These are phyloP conservation scores for Manihot esculenta DNA, from an alignment of 441 rosid species.

Conservation along the genomic window DNA sequence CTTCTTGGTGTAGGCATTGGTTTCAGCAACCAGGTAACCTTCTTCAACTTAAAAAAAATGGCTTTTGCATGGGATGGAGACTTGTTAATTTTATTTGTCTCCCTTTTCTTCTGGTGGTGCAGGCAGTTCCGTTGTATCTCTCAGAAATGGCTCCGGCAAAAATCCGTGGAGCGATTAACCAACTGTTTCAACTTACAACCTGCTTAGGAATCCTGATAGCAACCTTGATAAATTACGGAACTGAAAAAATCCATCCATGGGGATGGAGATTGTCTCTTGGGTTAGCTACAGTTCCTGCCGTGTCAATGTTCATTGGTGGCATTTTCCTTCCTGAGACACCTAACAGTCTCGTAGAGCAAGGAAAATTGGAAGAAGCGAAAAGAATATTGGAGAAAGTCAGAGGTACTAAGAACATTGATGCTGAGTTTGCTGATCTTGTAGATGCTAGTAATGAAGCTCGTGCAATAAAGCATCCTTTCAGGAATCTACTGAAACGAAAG, in stretches of 20 bases:
- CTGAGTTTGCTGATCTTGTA: no score
- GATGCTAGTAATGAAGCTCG: no score
- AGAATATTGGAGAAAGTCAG: constrained; percentile 52
- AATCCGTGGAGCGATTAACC: constrained; percentile 65
- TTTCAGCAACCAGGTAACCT: constrained; percentile 61
- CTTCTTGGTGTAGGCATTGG: constrained; percentile 35
- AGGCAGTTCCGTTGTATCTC: constrained; percentile 72
- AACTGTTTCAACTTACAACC: constrained; percentile 69
- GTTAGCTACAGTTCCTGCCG: constrained; percentile 47
- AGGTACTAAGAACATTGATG: constrained; percentile 41
- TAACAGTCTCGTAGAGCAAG: no score
- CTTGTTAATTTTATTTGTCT: no score
- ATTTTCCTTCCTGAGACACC: no score
- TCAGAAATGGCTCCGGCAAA: constrained; percentile 81
- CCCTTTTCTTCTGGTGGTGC: neutral
- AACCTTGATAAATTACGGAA: constrained; percentile 52
- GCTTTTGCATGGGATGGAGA: no score
- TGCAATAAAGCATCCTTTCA: no score
- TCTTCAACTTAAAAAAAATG: no score
- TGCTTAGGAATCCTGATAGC: constrained; percentile 66
- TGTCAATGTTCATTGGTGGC: no score
- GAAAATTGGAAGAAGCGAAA: constrained; percentile 17
- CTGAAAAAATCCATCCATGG: constrained; percentile 66
- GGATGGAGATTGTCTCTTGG: constrained; percentile 82
- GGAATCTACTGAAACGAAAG: no score